Evolutionary conservation across 805 yeast genomes (phyloP), one percentile per base, ranked within the genome.

Genomic region (Wickerhamiella allomyrinae): DNA sequence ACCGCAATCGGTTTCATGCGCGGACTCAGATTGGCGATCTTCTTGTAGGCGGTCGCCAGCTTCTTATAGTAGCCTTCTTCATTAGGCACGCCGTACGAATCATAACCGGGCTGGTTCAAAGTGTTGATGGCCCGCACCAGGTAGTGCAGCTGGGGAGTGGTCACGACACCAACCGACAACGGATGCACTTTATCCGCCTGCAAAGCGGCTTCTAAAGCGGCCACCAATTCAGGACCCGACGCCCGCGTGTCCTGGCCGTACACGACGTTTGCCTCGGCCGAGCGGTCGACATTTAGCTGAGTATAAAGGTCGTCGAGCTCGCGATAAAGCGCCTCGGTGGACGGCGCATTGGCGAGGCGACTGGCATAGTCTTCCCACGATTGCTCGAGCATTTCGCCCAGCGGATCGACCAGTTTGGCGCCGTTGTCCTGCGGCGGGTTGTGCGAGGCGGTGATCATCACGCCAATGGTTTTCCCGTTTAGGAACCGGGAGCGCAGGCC

Each of bases 391-490:
- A 87, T 87, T 48, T 81, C 85, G 20, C 97, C 96, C 57, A 70
- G 63, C 1, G 97, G 96, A 51, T 89, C 97, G 20, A 89, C 84
- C n/a, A 91, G 69, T 61, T 89, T 89, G 40, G 85, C 89, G 22
- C 95, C 95, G 53, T 85, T 85, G 57, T 87, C 96, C 34, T 67
- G 67, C 0, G 96, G 94, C 0, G 95, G 95, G 54, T 86, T 86
- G 60, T 86, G 96, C 0, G 94, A 81, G 0, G 95, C 96, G 1
- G 96, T 91, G 55, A 91, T 78, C 96, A 91, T 89, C 10, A 87
- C 79, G n/a, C 98, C 98, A 23, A 87, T 72, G 7, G 80, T 73
- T 52, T 79, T 67, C 1, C 89, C 83, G 1, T 65, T 63, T 24
- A 81, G 63, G 46, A 66, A 69, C 45, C 78, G 71, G n/a, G 96